Percentiles rank a stretch among this genome's conserved stretches.
phyloP scores from a whole-genome alignment of 139 green algal species.

The Pleodorina starrii region DNA sequence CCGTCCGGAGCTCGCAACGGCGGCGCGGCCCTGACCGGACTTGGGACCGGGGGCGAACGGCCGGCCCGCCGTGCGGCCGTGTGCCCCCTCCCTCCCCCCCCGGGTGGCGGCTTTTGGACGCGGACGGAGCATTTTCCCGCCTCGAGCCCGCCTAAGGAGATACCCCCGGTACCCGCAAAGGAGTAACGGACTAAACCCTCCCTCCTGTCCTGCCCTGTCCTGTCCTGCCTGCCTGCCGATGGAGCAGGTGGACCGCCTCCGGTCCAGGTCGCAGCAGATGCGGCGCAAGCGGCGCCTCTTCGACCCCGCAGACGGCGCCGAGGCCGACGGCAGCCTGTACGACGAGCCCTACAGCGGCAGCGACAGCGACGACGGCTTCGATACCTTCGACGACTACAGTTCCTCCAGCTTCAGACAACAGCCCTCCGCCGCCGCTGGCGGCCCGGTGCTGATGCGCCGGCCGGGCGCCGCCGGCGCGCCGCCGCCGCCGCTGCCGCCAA shows the following conservation, averaged over 20 bases:
- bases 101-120: not conserved
- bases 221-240: no score
- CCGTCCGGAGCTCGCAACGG: no score
- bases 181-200: no score
- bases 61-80: no score
- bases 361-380: not conserved
- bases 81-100: not conserved
- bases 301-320: not conserved
- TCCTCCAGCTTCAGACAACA: not conserved
- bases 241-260: constrained; percentile 5
- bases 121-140: no score
- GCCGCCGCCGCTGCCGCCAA: not conserved
- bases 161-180: no score
- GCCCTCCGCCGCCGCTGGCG: not conserved
- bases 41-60: no score
- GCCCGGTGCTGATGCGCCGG: no score
- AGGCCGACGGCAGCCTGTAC: not conserved
- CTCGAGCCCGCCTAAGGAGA: no score
- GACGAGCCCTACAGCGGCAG: not conserved
- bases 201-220: no score
- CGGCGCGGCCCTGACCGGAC: no score
- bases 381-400: not conserved
- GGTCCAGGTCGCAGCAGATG: not conserved
- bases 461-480: no score
- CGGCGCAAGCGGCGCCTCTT: constrained; percentile 41